Base-by-base conservation (phyloP, 768 basidiomycete genomes). In the Boletus speciosus region DNA sequence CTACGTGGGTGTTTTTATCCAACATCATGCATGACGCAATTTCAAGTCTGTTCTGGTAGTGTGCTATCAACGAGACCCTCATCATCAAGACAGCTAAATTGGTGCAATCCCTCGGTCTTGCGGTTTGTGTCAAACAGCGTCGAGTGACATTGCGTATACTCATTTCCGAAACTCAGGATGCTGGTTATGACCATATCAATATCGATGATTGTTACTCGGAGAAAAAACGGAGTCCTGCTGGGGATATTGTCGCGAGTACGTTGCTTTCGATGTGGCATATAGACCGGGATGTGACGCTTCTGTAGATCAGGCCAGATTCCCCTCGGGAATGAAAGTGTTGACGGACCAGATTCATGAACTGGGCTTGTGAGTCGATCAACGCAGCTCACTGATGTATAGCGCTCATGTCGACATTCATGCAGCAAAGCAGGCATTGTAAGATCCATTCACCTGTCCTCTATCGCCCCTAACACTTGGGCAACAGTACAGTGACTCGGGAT, bases 151-250 rank as follows among this genome's bases (percentile, higher is more conserved):
- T 32, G 10, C 38, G 16, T 23, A n/a, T 31, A n/a, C 42, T 53
- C 52, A 41, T 42, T 14, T 32, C 23, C n/a, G 19, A 37, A 37
- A 29, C 35, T 45, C 47, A 84, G 82, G 80, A 81, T 49, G 75
- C 73, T 34, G 84, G 84, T 2, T 86, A 86, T 60, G 70, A 75
- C 50, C 74, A 81, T 57, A 69, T 86, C 53, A 85, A 83, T 51
- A 63, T 86, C 27, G 84, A 86, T 52, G 84, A 86, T 54, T 86
- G 84, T 58, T 86, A 83, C 58, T 78, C 84, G 2, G 78, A 82
- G 66, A 84, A 79, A 60, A 62, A 80, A 43, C 75, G 84, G 36
- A 81, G 67, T 52, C 58, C 71, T 5, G 55, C 62, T 9, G 84
- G 84, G 1, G 73, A 82, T 58, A 79, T 86, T n/a, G 74, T 83